phyloP scores from a whole-genome alignment of 805 yeast genomes.

The Ogataea parapolymorpha region DNA sequence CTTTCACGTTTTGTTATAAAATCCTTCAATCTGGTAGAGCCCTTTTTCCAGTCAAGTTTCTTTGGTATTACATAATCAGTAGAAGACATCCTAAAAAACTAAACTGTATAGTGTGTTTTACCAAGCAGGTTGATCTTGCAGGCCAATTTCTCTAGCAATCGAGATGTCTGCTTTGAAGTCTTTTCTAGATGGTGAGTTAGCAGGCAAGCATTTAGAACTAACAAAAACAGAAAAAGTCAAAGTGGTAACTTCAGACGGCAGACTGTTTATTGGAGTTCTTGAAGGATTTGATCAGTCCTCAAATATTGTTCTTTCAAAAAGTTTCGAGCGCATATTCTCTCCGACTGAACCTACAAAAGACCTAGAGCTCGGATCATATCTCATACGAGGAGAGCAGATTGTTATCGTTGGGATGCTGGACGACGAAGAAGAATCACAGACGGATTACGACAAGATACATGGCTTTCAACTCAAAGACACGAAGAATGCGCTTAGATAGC shows the following conservation, averaged over 20 bases:
- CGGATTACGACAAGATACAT: constrained; percentile 39
- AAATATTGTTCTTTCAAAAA: constrained; percentile 51
- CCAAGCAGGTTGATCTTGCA: neutral
- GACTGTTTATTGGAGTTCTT: constrained; percentile 44
- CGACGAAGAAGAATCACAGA: constrained; percentile 35
- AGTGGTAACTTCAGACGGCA: constrained; percentile 56
- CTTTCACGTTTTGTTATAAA: too few relatives aligned
- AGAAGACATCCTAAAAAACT: neutral
- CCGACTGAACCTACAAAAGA: constrained; percentile 37
- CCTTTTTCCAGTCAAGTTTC: too few relatives aligned
- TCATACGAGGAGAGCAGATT: constrained; percentile 58
- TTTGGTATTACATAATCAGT: too few relatives aligned
- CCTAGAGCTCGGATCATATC: constrained; percentile 44
- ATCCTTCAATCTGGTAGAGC: too few relatives aligned
- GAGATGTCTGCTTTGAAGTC: constrained; percentile 26
- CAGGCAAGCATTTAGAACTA: constrained; percentile 10
- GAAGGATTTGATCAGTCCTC: constrained; percentile 66
- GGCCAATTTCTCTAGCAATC: neutral
- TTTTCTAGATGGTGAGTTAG: constrained; percentile 25
- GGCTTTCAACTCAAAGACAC: constrained; percentile 29
- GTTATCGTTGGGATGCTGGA: constrained; percentile 56
- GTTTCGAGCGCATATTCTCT: constrained; percentile 50
- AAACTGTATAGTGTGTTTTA: neutral
- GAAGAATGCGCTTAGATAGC: constrained; percentile 27
- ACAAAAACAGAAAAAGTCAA: constrained; percentile 45